Conservation (phyloP, 192 early-diverging fungal species). For the Helicostylum pulchrum region DNA sequence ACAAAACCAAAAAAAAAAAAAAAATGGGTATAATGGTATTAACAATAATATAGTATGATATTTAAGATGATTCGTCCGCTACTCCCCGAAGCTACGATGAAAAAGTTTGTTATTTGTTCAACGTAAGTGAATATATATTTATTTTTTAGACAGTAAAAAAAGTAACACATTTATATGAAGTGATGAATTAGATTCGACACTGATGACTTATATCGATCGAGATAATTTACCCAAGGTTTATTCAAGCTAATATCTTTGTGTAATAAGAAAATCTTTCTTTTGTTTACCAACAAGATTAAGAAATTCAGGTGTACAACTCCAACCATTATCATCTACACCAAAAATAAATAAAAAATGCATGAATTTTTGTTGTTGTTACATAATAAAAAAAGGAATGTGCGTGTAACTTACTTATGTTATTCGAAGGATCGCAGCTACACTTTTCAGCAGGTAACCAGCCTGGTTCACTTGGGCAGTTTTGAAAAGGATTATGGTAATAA, state of each 20-base stretch:
- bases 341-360: not conserved
- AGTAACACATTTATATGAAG: not conserved
- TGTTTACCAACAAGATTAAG: constrained; percentile 23
- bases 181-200: constrained; percentile 4
- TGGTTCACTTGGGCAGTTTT: constrained; percentile 55
- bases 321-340: constrained; percentile 17
- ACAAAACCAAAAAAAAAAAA: not conserved
- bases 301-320: constrained; percentile 22
- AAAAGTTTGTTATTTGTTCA: constrained; percentile 58
- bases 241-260: constrained; percentile 8
- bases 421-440: constrained; percentile 48
- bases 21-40: not conserved
- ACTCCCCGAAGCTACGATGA: constrained; percentile 55
- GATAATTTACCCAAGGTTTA: constrained; percentile 3
- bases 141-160: too few relatives aligned
- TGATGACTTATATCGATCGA: constrained; percentile 2
- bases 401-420: not conserved
- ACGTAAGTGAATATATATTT: constrained; percentile 22
- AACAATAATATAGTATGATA: constrained; percentile 35
- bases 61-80: constrained; percentile 55
- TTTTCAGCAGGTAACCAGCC: constrained; percentile 42
- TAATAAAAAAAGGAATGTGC: not conserved
- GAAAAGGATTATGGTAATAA: constrained; percentile 62
- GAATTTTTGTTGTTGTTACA: not conserved
- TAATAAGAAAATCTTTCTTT: constrained; percentile 23